Evolutionary conservation across 768 basidiomycete species (phyloP).

Genomic region (Hebeloma cylindrosporum): DNA sequence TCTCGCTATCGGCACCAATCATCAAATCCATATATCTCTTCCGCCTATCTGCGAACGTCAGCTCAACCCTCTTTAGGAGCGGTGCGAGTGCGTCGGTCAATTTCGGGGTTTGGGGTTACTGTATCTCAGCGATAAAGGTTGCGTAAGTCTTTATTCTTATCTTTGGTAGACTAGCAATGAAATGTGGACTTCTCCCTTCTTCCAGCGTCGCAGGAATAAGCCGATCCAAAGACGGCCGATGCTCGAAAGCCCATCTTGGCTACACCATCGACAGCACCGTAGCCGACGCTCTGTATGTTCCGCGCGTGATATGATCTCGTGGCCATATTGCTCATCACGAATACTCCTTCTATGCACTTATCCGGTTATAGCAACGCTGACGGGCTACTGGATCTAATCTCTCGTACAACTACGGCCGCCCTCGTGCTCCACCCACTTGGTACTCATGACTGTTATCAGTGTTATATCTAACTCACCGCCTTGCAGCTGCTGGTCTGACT

Average conservation of each 20-base stretch:
- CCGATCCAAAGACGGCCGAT: conserved; percentile 38
- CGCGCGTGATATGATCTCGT: conserved; percentile 15
- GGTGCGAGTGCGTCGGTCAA: conserved; percentile 38
- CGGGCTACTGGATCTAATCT: conserved; percentile 41
- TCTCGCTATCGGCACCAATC: conserved; percentile 61
- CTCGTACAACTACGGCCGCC: conserved; percentile 43
- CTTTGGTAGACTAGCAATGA: not conserved
- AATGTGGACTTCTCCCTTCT: not conserved
- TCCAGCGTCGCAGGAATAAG: conserved; percentile 44
- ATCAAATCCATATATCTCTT: conserved; percentile 58
- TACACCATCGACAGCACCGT: conserved; percentile 55
- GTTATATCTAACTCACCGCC: conserved; percentile 2
- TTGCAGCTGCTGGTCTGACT: conserved; percentile 46
- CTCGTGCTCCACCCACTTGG: conserved; percentile 59
- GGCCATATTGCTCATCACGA: conserved; percentile 11
- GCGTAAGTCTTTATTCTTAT: conserved; percentile 32
- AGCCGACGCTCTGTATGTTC: conserved; percentile 43
- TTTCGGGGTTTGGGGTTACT: conserved; percentile 69
- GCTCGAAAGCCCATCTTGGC: conserved; percentile 50
- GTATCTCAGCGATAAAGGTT: conserved; percentile 46
- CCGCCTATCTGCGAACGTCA: conserved; percentile 38
- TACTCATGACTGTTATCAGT: conserved; percentile 21
- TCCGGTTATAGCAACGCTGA: conserved; percentile 30
- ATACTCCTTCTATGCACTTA: no score
- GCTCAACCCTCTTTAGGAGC: conserved; percentile 32